Evolutionary conservation across 139 green algal genomes (phyloP), one percentile per base, ranked within the genome.

Genomic region (Chlamydomonas asymmetrica): DNA sequence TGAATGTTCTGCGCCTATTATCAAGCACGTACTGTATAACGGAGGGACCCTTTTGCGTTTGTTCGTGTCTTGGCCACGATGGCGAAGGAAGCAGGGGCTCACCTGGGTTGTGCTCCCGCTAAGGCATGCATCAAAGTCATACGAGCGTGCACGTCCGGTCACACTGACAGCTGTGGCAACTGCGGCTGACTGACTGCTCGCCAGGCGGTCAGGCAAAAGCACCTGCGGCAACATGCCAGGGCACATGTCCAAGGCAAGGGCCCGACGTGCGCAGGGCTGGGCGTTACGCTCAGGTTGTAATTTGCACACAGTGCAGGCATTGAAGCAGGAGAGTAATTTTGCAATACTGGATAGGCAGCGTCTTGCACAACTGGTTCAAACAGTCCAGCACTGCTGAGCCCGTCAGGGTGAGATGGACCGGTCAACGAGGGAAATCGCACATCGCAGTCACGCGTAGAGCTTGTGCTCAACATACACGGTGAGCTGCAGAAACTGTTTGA

Each of bases 111-210:
- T 82, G 40, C 39, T 73, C 10, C 80, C 85, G 32, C 70, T 48
- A 3, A 92, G 80, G 81, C 88, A 91, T 4, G 83, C 81, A 54
- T 92, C 88, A 79, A 92, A 89, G 7, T 80, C 64, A 63, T 84
- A 88, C 4, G 73, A 61, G 23, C 79, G 76, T 1, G 85, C 85
- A 31, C 67, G n/a, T n/a, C n/a, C 82, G 25, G 45, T 60, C 37
- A 66, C 39, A 31, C 18, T 75, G 25, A 43, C 29, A 9, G 54
- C 59, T 7, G 74, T 54, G 43, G 77, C 38, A 10, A 78, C 35
- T 31, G 66, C 65, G 49, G 80, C 68, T 32, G 20, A 16, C 16
- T 20, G 20, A 56, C 68, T 74, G 57, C 56, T 52, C 5, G 52
- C 23, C 29, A 79, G 49, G 6, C 75, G 71, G 34, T 85, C 80